Base-by-base conservation (phyloP, 164 flowering plant species). In the Protea cynaroides region DNA sequence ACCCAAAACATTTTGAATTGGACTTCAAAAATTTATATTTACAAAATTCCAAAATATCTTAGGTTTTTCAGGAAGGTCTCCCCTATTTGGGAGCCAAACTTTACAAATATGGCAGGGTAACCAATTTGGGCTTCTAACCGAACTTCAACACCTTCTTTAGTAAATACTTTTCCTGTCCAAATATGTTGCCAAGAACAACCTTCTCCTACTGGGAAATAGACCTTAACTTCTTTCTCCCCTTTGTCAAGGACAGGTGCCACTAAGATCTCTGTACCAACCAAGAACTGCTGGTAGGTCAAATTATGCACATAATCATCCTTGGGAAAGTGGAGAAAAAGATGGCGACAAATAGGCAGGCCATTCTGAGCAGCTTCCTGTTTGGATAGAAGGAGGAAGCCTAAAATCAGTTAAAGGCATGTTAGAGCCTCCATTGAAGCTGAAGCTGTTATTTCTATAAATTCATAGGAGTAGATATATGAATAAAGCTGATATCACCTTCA, bases 181-280 rank as follows among this genome's bases (percentile, higher is more conserved):
- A 87, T 72, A 73, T 90, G 91, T 69, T 74, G 66, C 94, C 96
- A 90, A 21, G 76, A 36, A 64, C 75, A 71, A 49, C 53, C 76
- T 66, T 85, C 86, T 56, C 79, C 83, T 19, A 67, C 23, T 1
- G 96, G 94, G 67, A 87, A 87, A 66, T 90, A 86, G 1, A 78
- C 94, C 69, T 81, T 84, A 21, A 86, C 94, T 17, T 58, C 66
- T 59, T 74, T 79, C 73, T 69, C 79, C 22, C 89, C 90, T 71
- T 84, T 87, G 73, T 87, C 90, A 3, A 90, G 86, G 29, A 86
- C 85, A 9, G 94, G 94, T 60, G 75, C 94, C 57, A 90, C 92
- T 37, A 90, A 78, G 72, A 87, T 87, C 74, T 90, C 94, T 13
- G 80, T 65, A n/a, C 96, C 94, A 2, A 87, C 84, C 74, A 90